phyloP scores from a whole-genome alignment of 495 filamentous ascomycete species.

The Penicillium samsonianum region DNA sequence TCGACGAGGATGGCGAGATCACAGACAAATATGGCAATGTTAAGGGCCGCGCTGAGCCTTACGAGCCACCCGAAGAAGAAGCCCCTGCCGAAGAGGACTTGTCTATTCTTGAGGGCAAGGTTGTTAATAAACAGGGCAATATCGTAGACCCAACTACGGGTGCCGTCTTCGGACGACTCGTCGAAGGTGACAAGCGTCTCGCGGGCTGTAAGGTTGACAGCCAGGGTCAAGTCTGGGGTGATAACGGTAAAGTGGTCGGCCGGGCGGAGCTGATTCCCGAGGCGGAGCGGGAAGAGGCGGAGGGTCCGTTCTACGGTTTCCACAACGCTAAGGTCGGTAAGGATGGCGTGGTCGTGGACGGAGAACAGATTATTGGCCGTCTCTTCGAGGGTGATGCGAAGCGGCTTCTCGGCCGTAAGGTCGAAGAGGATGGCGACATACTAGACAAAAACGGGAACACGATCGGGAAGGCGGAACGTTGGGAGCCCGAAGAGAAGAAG shows the following conservation, averaged over 20 bases:
- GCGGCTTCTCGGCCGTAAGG: conserved; percentile 68
- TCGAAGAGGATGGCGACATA: conserved; percentile 83
- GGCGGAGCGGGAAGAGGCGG: conserved; percentile 64
- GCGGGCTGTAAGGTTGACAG: conserved; percentile 80
- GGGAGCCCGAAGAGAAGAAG: conserved; percentile 74
- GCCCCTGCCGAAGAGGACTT: conserved; percentile 53
- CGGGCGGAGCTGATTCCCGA: conserved; percentile 77
- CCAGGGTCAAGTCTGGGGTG: conserved; percentile 77
- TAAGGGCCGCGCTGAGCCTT: conserved; percentile 73
- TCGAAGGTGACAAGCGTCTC: conserved; percentile 71
- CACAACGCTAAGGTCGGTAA: conserved; percentile 69
- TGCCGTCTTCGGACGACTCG: conserved; percentile 72
- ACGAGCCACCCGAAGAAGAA: conserved; percentile 59
- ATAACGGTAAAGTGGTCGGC: conserved; percentile 77
- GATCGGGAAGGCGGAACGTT: conserved; percentile 81
- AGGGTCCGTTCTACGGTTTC: conserved; percentile 79
- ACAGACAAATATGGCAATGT: conserved; percentile 77
- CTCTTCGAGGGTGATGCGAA: conserved; percentile 72
- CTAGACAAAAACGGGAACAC: conserved; percentile 79
- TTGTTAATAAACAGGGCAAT: conserved; percentile 83
- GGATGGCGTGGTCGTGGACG: conserved; percentile 68
- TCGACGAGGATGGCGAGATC: conserved; percentile 84
- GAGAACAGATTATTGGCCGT: conserved; percentile 70
- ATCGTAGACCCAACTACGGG: conserved; percentile 70
- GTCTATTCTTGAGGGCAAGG: conserved; percentile 74